Evolutionary conservation across 352 stramenopile species (phyloP).

Genomic region (Peronospora belbahrii): DNA sequence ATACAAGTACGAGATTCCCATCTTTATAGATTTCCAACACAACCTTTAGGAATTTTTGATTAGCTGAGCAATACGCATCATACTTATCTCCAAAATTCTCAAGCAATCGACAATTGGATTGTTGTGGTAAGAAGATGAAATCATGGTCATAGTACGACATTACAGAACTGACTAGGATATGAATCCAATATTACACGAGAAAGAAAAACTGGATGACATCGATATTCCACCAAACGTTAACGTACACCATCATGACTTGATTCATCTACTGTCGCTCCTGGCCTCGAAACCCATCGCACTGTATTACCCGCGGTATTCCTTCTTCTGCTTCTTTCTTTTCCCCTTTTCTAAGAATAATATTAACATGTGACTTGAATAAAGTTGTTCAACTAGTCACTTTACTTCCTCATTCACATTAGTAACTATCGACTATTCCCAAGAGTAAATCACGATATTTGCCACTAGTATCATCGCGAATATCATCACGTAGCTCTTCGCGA

Average conservation of each 20-base stretch:
- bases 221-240: constrained; percentile 65
- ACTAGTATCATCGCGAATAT: constrained; percentile 63
- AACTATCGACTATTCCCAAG: constrained; percentile 1
- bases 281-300: constrained; percentile 88
- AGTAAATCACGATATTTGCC: constrained; percentile 54
- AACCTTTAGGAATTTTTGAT: constrained; percentile 80
- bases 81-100: constrained; percentile 85
- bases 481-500: constrained; percentile 52
- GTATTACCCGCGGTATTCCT: no score
- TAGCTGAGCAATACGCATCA: constrained; percentile 82
- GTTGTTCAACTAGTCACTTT: no score
- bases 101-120: constrained; percentile 55
- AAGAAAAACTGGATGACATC: constrained; percentile 84
- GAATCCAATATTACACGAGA: constrained; percentile 65
- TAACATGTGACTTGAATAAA: no score
- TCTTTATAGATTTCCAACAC: constrained; percentile 77
- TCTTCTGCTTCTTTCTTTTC: neutral
- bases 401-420: no score
- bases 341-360: neutral
- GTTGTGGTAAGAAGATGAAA: constrained; percentile 86
- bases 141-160: constrained; percentile 85
- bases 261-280: constrained; percentile 70
- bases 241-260: constrained; percentile 70
- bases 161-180: constrained; percentile 88
- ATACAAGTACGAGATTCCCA: constrained; percentile 81